Base-by-base conservation (phyloP, 768 basidiomycete species). In the Paxillus ammoniavirescens region DNA sequence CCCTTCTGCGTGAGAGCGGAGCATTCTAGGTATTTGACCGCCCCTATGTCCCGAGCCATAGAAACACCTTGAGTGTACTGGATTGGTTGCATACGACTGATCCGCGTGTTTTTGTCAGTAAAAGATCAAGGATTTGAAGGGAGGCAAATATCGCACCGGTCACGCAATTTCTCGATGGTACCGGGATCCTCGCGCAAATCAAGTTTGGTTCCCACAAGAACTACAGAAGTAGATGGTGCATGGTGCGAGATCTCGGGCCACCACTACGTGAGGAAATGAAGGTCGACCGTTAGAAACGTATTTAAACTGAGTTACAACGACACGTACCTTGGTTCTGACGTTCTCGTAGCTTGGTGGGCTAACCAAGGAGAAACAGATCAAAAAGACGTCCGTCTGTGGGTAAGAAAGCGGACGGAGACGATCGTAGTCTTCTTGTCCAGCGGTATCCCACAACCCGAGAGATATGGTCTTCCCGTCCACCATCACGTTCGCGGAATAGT, bases 381-480 rank as follows among this genome's bases (percentile, higher is more conserved):
- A 79, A 78, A 99, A 99, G 54, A 99, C 94, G 72, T 99, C 96
- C 41, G 97, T 98, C 75, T 98, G 97, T 23, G 97, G 97, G 76
- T 99, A 99, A 58, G 93, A 96, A 63, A 99, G 82, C 48, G 97
- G 97, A 62, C 97, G 87, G 62, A 99, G 89, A 42, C 97, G 89
- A 75, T 96, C 93, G 70, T 96, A 99, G 77, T 99, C 96, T 73
- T 99, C 97, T 75, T 99, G 97, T 61, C 97, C 97, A 35, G 97
- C 97, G n/a, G 97, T 99, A 82, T 99, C 97, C 97, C 97, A 99
- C 52, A 99, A 79, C 47, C 96, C 96, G 52, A 98, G 85, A 56
- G 93, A 97, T 67, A 98, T 95, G 49, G 97, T 97, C 80, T 96
- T 95, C 62, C 93, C 93, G 65, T 99, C 97, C 44, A 99, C 97